Percentiles rank a stretch among this genome's conserved stretches.
Evolutionary conservation across 1,139 yeast species (phyloP).

Genomic region (Insectozyma bohioensis): DNA sequence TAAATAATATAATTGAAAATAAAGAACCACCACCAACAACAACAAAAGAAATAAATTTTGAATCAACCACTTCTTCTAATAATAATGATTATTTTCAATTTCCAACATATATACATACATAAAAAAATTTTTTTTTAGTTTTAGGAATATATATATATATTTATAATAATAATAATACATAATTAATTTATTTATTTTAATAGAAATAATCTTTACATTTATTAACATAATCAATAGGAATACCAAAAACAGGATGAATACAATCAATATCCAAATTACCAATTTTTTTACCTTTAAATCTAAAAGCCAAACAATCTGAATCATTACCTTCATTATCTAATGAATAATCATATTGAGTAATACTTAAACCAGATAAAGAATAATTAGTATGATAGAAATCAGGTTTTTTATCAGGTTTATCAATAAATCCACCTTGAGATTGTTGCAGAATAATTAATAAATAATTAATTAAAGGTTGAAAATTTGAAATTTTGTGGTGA

Average conservation of each 20-base stretch:
- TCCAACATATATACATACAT: neutral
- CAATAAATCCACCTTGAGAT: slow-evolving; percentile 71
- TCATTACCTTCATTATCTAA: slow-evolving; percentile 21
- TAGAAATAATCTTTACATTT: slow-evolving; percentile 2
- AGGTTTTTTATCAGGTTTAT: slow-evolving; percentile 79
- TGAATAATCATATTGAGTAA: slow-evolving; percentile 55
- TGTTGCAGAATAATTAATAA: slow-evolving; percentile 75
- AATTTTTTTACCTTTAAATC: slow-evolving; percentile 20
- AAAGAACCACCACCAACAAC: too few species aligned
- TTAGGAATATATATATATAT: neutral
- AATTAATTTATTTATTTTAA: slow-evolving; percentile 1
- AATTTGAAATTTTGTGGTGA: slow-evolving; percentile 40
- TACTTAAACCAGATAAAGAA: slow-evolving; percentile 72
- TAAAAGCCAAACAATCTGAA: slow-evolving; percentile 26
- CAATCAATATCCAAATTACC: slow-evolving; percentile 27
- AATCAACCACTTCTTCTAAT: too few species aligned
- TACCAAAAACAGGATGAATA: slow-evolving; percentile 66
- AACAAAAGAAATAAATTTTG: too few species aligned
- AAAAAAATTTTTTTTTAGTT: neutral
- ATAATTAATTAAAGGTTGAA: slow-evolving; percentile 61
- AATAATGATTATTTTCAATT: slow-evolving; percentile 2
- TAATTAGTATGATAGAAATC: slow-evolving; percentile 94
- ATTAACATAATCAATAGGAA: slow-evolving; percentile 34
- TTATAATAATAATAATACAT: neutral
- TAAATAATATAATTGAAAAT: neutral